Evolutionary conservation across 2,329 filamentous ascomycete genomes (phyloP), one percentile per base, ranked within the genome.

Genomic region (Onygenales sp.): DNA sequence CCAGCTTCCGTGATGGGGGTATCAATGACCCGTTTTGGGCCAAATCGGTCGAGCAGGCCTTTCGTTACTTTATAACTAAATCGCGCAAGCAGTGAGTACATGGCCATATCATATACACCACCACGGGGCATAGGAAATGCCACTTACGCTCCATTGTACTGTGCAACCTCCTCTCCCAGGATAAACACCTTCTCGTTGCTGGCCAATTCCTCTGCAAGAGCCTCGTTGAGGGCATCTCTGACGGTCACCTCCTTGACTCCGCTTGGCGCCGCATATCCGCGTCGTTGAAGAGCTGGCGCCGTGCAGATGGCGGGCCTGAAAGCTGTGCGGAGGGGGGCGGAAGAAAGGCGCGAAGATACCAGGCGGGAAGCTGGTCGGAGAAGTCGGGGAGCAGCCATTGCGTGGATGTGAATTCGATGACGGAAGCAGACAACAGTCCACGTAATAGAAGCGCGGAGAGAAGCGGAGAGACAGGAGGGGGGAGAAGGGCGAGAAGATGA

Each of bases 1-100:
- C 93, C 93, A 65, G 87, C 91, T 77, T 98, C 93, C 57, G 93
- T 98, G 76, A 98, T 98, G 68, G 93, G 93, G 60, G 87, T 95
- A 75, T 98, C 93, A 68, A 98, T 98, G 63, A 98, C 87, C 71
- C 93, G 83, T 82, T 92, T 94, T 58, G 95, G 91, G 65, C 93
- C 93, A 72, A 98, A 98, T 66, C 92, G 87, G 77, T 98, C 93
- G 66, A 97, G 75, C 59, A 98, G 83, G 63, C 93, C 93, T 80
- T 95, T 96, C 67, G 93, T 98, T 70, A 98, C 92, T 79, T 98
- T 98, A 84, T 98, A 98, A 69, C 80, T 83, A 63, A 59, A 51
- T 27, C 36, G 55, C 32, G 9, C 33, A 52, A 42, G 5, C 9
- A 5, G 43, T 32, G 6, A 48, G 43, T 14, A 53, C 11, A 45